Evolutionary conservation across 306 rosid species (phyloP), one percentile per base, ranked within the genome.

Genomic region (Citrullus mucosospermus): DNA sequence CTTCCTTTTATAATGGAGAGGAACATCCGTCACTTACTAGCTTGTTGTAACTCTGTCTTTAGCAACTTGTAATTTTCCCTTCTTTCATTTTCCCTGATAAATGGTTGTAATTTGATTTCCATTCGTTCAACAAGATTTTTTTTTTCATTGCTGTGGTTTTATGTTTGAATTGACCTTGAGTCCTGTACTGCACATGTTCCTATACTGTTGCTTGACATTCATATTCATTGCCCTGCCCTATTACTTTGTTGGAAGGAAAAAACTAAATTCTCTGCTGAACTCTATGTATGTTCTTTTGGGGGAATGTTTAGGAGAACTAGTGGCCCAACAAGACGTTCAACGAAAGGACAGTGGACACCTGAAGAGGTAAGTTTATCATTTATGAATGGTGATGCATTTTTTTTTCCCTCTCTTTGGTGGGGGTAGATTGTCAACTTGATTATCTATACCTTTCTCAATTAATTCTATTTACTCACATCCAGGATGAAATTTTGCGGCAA

Each of bases 401-500:
- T 13, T 43, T 43, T 46, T 46, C 8, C 0, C 11, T 46, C 8
- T 46, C 11, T 46, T 46, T 2, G 13, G n/a, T 0, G 56, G 56
- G 6, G 56, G 56, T 51, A 11, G 51, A 46, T 5, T 46, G 15
- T 46, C 6, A 1, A 2, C 55, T 50, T 50, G 6, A 3, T 50
- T 50, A 15, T 15, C 6, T 4, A 2, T 51, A 51, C 18, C 10
- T 15, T 51, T 5, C 56, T 51, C 56, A 6, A 53, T 53, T 53
- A 2, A 8, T 43, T 43, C 8, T 43, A 1, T 55, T 80, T 78
- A 71, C 66, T 71, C 82, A 66, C 74, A 61, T 78, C 28, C 79
- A 96, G 99, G 99, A 96, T 81, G 96, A 96, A 44, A 88, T 82
- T 77, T 84, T 96, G 87, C 80, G 87, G 77, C 85, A 85, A 78